A percentile compares a stretch with the other conserved stretches of the same genome.
Evolutionary conservation across 495 filamentous ascomycete genomes (phyloP).

Genomic region (Staphylotrichum longicolle): DNA sequence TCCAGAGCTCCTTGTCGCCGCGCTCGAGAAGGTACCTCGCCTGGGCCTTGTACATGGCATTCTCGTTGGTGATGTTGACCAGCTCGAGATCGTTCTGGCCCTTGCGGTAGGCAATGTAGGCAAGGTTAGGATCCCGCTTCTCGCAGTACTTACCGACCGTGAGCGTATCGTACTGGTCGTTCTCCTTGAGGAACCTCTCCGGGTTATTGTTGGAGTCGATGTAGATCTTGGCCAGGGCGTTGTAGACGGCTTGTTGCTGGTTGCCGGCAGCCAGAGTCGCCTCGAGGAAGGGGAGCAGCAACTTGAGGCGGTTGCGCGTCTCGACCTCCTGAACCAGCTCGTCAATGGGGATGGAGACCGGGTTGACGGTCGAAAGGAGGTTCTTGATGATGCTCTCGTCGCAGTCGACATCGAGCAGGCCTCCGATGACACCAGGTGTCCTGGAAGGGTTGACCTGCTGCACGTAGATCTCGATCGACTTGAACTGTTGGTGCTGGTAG

Average conservation of each 20-base stretch:
- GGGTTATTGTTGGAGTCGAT: constrained; percentile 99
- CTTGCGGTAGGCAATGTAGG: constrained; percentile 93
- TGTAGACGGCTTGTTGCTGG: constrained; percentile 97
- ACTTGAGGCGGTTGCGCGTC: constrained; percentile 89
- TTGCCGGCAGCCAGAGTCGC: constrained; percentile 85
- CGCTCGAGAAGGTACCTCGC: constrained; percentile 92
- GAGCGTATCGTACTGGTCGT: constrained; percentile 92
- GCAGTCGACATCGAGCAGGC: constrained; percentile 94
- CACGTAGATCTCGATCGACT: constrained; percentile 99
- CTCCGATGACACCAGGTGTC: constrained; percentile 91
- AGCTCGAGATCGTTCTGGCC: constrained; percentile 97
- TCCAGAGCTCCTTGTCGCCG: constrained; percentile 87
- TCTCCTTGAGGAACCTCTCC: constrained; percentile 97
- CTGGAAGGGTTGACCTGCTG: constrained; percentile 95
- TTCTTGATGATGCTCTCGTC: constrained; percentile 95
- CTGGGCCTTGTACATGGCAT: constrained; percentile 97
- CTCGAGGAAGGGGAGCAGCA: constrained; percentile 95
- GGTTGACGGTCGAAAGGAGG: constrained; percentile 82
- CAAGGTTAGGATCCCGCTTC: constrained; percentile 96
- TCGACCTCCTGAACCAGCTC: constrained; percentile 95
- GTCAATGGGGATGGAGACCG: constrained; percentile 85
- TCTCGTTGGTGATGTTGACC: constrained; percentile 97
- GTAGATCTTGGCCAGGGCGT: constrained; percentile 98
- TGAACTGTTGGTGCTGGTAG: constrained; percentile 99
- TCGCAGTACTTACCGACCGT: constrained; percentile 97